phyloP scores from a whole-genome alignment of 1,284 basidiomycete genomes.

The Rhizopogon hawkerae region DNA sequence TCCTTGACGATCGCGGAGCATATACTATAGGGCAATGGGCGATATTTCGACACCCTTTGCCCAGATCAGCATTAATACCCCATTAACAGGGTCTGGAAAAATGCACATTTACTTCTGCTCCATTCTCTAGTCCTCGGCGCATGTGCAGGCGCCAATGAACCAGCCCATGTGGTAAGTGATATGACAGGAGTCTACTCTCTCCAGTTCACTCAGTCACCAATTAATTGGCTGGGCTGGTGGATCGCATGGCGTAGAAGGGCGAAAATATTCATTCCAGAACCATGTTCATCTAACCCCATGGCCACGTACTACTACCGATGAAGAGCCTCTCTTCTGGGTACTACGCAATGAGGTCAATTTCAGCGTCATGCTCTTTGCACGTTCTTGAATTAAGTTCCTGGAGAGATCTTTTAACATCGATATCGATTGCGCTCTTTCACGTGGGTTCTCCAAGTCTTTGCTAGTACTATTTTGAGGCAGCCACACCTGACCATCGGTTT shows the following conservation, averaged over 20 bases:
- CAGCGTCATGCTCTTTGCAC: not conserved
- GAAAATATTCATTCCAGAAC: not conserved
- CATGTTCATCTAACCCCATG: not conserved
- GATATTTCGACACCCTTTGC: not conserved
- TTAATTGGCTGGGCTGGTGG: not conserved
- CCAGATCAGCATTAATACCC: not conserved
- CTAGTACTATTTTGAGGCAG: not conserved
- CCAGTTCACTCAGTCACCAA: not conserved
- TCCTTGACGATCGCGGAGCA: not conserved
- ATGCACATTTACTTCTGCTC: not conserved
- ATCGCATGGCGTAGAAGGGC: not conserved
- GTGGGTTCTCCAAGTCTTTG: not conserved
- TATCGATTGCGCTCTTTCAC: not conserved
- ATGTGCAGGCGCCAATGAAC: no score
- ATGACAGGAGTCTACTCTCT: not conserved
- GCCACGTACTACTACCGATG: not conserved
- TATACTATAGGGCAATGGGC: no score
- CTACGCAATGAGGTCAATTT: not conserved
- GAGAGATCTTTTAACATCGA: not conserved
- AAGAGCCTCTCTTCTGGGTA: not conserved
- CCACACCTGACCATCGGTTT: not conserved
- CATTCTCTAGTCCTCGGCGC: not conserved
- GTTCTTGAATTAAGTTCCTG: no score
- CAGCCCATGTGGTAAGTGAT: not conserved
- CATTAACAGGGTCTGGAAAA: no score